Conservation (phyloP, 2,329 filamentous ascomycete species). For the Phialophora macrospora region DNA sequence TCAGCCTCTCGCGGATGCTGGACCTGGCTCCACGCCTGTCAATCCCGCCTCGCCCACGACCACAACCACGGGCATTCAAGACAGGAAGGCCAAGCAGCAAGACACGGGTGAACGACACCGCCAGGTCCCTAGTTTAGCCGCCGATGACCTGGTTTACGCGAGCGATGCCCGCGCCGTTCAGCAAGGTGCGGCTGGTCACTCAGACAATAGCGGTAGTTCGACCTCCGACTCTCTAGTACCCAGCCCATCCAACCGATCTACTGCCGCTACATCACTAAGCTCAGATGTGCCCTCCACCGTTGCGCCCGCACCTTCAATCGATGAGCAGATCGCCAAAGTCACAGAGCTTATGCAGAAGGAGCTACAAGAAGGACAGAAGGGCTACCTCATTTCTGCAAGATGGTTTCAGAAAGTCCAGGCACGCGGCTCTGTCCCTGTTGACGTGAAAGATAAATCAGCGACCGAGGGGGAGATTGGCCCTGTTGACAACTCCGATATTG, state of each 20-base stretch:
- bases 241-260: constrained; percentile 48
- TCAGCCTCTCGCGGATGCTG: constrained; percentile 8
- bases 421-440: constrained; percentile 64
- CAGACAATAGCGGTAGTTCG: constrained; percentile 43
- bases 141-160: constrained; percentile 39
- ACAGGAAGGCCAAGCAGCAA: constrained; percentile 37
- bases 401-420: constrained; percentile 79
- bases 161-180: constrained; percentile 48
- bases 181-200: constrained; percentile 33
- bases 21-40: constrained; percentile 21
- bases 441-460: constrained; percentile 59
- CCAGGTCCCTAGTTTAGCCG: constrained; percentile 23
- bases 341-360: constrained; percentile 61
- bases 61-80: constrained; percentile 17
- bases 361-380: constrained; percentile 70
- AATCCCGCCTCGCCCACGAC: constrained; percentile 23
- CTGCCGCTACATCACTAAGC: constrained; percentile 42
- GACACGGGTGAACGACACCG: constrained; percentile 33
- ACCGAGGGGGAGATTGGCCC: constrained; percentile 71
- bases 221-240: constrained; percentile 47
- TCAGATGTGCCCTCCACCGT: constrained; percentile 35
- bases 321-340: constrained; percentile 77
- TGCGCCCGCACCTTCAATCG: constrained; percentile 54
- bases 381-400: constrained; percentile 75
- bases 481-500: constrained; percentile 84